Conservation (phyloP, 805 yeast genomes). For the Lachancea kluyveri region DNA sequence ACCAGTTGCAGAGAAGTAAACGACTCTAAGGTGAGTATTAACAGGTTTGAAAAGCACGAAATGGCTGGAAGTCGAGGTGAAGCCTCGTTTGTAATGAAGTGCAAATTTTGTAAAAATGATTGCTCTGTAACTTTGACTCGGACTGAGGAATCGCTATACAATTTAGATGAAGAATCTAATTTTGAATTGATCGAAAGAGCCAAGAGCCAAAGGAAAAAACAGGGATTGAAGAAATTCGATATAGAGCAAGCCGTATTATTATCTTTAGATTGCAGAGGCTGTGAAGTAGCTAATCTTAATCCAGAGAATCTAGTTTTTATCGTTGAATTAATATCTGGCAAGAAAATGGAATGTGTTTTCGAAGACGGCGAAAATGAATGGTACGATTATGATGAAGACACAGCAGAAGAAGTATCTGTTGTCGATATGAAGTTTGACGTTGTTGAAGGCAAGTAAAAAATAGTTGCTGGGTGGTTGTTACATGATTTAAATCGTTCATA, state of each 20-base stretch:
- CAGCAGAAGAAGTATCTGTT: conserved; percentile 72
- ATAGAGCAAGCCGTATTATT: conserved; percentile 37
- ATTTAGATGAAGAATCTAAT: conserved; percentile 11
- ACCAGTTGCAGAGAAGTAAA: conserved; percentile 75
- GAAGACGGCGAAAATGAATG: conserved; percentile 80
- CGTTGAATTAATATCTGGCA: conserved; percentile 21
- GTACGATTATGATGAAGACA: conserved; percentile 91
- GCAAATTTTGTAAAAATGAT: conserved; percentile 51
- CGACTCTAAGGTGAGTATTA: conserved; percentile 62
- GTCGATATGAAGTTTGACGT: conserved; percentile 69
- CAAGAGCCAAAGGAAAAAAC: conserved; percentile 23
- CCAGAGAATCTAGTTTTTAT: conserved; percentile 38
- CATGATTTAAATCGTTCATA: too few relatives aligned
- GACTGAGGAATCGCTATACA: conserved; percentile 23
- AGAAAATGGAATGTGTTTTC: conserved; percentile 29
- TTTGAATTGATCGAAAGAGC: conserved; percentile 13
- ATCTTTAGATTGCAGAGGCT: conserved; percentile 80
- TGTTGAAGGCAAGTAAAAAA: conserved; percentile 30
- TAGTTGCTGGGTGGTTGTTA: too few relatives aligned
- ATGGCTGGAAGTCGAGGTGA: conserved; percentile 70
- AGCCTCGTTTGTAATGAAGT: conserved; percentile 75
- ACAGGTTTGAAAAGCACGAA: conserved; percentile 58
- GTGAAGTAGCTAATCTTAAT: conserved; percentile 61
- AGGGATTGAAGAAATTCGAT: conserved; percentile 17
- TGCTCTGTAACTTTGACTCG: conserved; percentile 20